A percentile compares a stretch with the other conserved stretches of the same genome.
Conservation (phyloP, 768 basidiomycete genomes). For the Termitomyces titanicus region DNA sequence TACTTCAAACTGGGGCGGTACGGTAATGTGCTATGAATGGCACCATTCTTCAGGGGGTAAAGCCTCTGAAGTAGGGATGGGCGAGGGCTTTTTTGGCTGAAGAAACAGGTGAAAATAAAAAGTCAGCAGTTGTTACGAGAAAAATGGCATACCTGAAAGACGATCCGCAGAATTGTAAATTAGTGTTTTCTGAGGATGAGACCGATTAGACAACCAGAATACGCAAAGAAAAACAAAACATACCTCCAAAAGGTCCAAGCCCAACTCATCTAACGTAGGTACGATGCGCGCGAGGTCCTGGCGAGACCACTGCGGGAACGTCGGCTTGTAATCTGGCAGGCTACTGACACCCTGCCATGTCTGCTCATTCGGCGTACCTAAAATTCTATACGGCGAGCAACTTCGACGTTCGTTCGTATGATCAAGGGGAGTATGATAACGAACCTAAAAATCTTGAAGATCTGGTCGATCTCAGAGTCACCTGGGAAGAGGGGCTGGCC, state of each 20-base stretch:
- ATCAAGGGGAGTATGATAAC: not conserved
- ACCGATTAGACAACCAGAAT: not conserved
- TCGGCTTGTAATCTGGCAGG: slow-evolving; percentile 92
- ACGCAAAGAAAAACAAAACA: slow-evolving; percentile 11
- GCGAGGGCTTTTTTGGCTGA: slow-evolving; percentile 53
- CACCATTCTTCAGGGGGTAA: slow-evolving; percentile 21
- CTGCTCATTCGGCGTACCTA: slow-evolving; percentile 92
- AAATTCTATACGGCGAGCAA: slow-evolving; percentile 49
- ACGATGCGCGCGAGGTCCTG: slow-evolving; percentile 70
- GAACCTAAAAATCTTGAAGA: slow-evolving; percentile 98
- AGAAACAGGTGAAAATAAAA: slow-evolving; percentile 37
- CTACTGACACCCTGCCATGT: slow-evolving; percentile 87
- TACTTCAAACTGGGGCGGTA: not conserved
- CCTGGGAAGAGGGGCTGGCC: slow-evolving; percentile 92
- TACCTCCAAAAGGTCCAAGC: slow-evolving; percentile 80
- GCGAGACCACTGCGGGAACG: slow-evolving; percentile 92
- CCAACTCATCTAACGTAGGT: slow-evolving; percentile 67
- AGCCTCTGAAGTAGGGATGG: slow-evolving; percentile 49
- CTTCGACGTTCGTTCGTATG: not conserved
- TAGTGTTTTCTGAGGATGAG: slow-evolving; percentile 50
- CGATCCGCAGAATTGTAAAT: slow-evolving; percentile 89
- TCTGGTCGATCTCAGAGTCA: slow-evolving; percentile 99
- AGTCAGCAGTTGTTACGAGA: not conserved
- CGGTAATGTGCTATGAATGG: not conserved
- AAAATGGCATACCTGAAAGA: slow-evolving; percentile 71